These are phyloP conservation scores for Austroboletus eburneus DNA, from an alignment of 768 basidiomycete species.

Conservation along the genomic window DNA sequence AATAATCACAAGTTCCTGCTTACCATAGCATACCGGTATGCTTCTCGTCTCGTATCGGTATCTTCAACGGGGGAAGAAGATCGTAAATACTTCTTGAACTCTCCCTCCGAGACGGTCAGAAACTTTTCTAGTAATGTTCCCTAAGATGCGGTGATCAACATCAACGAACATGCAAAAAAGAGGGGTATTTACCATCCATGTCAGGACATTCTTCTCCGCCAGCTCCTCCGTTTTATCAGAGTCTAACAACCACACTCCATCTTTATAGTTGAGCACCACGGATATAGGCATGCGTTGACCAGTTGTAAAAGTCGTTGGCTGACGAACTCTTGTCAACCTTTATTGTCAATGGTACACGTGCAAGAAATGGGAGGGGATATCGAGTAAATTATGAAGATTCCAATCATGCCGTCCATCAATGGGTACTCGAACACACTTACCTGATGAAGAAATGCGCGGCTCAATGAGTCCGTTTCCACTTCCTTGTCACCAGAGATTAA, in stretches of 20 bases:
- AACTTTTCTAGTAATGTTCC: slow-evolving; percentile 89
- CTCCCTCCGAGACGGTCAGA: slow-evolving; percentile 59
- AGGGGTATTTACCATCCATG: slow-evolving; percentile 57
- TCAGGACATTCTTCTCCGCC: slow-evolving; percentile 63
- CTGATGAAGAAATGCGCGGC: slow-evolving; percentile 52
- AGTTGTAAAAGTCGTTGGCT: slow-evolving; percentile 66
- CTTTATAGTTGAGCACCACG: slow-evolving; percentile 58
- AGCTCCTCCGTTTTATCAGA: slow-evolving; percentile 40
- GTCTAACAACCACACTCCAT: slow-evolving; percentile 69
- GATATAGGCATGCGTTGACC: slow-evolving; percentile 77
- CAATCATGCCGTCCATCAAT: neutral
- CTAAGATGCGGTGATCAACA: slow-evolving; percentile 34
- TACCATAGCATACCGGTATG: slow-evolving; percentile 85
- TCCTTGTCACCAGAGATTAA: slow-evolving; percentile 69
- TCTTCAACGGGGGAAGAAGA: slow-evolving; percentile 22
- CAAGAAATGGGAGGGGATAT: too few relatives aligned
- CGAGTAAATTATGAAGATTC: too few relatives aligned
- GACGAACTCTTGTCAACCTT: slow-evolving; percentile 1
- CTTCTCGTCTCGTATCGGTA: slow-evolving; percentile 49
- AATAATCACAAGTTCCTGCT: slow-evolving; percentile 4
- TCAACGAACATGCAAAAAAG: neutral
- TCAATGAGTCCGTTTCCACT: slow-evolving; percentile 60
- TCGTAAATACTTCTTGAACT: slow-evolving; percentile 59
- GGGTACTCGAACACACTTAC: slow-evolving; percentile 36
- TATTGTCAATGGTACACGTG: neutral